Conservation (phyloP, 2,329 filamentous ascomycete species). For the Arthrobotrys musiformis region DNA sequence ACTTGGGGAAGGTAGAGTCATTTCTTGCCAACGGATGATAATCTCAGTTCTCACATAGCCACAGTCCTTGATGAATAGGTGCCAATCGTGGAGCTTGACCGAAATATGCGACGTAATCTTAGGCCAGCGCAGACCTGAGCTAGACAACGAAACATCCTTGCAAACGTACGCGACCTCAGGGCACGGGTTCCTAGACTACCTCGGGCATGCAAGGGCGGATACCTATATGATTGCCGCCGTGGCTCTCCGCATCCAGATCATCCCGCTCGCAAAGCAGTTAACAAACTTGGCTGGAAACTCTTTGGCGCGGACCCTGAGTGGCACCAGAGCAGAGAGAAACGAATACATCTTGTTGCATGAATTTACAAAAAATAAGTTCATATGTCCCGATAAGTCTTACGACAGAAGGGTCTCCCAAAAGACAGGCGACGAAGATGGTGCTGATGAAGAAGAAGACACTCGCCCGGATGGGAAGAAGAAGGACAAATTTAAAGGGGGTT, state of each 20-base stretch:
- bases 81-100: slow-evolving; percentile 96
- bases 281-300: slow-evolving; percentile 98
- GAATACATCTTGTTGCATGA: slow-evolving; percentile 99
- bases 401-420: slow-evolving; percentile 71
- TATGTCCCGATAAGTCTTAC: slow-evolving; percentile 92
- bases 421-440: slow-evolving; percentile 70
- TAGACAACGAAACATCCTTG: slow-evolving; percentile 87
- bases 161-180: slow-evolving; percentile 86
- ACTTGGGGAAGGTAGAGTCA: slow-evolving; percentile 78
- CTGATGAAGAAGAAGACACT: slow-evolving; percentile 55
- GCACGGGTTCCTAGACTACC: slow-evolving; percentile 88
- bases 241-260: slow-evolving; percentile 86
- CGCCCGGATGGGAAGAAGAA: slow-evolving; percentile 85
- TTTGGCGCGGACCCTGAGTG: slow-evolving; percentile 94
- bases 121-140: slow-evolving; percentile 77
- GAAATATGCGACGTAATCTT: slow-evolving; percentile 97
- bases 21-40: background rate
- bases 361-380: slow-evolving; percentile 96
- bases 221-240: slow-evolving; percentile 95
- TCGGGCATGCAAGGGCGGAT: slow-evolving; percentile 92
- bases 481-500: slow-evolving; percentile 98
- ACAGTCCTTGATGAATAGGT: slow-evolving; percentile 89
- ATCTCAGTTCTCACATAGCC: slow-evolving; percentile 58
- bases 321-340: slow-evolving; percentile 95
- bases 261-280: slow-evolving; percentile 91